Conservation (phyloP, 352 stramenopile genomes). For the Phytophthora tubulina region DNA sequence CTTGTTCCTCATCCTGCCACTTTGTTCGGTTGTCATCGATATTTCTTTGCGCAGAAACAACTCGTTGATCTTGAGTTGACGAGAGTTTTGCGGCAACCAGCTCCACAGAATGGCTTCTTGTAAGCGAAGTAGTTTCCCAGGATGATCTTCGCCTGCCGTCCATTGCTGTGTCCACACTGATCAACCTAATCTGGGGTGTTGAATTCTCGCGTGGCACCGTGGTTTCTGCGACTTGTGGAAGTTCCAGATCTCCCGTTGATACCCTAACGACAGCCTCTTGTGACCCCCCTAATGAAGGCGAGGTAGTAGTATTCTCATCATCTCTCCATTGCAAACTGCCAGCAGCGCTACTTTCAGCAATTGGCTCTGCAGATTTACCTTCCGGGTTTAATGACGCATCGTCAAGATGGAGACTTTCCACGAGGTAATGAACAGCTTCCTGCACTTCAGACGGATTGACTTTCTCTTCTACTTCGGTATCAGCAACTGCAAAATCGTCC, state of each 20-base stretch:
- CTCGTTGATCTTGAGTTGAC: neutral
- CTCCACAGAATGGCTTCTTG: conserved; percentile 13
- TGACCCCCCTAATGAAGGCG: neutral
- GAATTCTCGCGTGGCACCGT: neutral
- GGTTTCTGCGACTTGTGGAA: neutral
- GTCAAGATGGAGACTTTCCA: conserved; percentile 14
- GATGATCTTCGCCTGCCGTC: neutral
- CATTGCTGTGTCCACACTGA: conserved; percentile 1
- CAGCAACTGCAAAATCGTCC: neutral
- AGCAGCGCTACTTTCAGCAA: neutral
- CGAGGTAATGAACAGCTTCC: conserved; percentile 7
- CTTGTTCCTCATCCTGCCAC: conserved; percentile 11
- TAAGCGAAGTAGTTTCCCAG: conserved; percentile 4
- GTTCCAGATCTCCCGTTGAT: neutral
- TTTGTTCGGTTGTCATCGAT: neutral
- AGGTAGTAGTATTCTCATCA: neutral
- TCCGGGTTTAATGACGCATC: neutral
- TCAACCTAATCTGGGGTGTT: conserved; percentile 11
- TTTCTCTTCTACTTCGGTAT: neutral
- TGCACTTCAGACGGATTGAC: neutral
- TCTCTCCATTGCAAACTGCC: neutral
- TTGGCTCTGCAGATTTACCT: neutral
- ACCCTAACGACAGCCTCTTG: neutral
- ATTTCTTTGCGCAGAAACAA: neutral
- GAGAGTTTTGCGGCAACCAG: neutral